Conservation (phyloP, 129 eudicot genomes). For the Deinandra increscens region DNA sequence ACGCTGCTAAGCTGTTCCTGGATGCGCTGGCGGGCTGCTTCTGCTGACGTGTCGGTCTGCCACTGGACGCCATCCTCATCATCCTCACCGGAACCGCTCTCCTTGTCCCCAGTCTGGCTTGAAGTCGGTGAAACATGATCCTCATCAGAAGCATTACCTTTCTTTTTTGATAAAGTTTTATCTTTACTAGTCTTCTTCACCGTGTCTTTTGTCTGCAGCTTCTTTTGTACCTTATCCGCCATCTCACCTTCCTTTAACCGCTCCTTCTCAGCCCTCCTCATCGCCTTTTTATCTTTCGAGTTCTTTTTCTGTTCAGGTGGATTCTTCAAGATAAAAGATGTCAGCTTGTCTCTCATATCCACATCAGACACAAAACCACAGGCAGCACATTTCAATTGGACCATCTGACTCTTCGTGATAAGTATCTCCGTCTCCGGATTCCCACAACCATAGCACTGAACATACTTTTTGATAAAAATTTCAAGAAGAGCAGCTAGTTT, state of each 20-base stretch:
- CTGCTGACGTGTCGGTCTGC: conserved; percentile 60
- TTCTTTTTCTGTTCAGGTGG: conserved; percentile 53
- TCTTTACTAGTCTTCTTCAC: conserved; percentile 37
- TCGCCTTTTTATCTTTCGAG: conserved; percentile 51
- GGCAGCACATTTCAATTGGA: conserved; percentile 59
- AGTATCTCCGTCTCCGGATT: conserved; percentile 62
- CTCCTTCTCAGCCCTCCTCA: conserved; percentile 74
- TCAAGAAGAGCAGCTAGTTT: conserved; percentile 62
- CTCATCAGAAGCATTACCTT: conserved; percentile 54
- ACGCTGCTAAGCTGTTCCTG: conserved; percentile 59
- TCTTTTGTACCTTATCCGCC: conserved; percentile 59
- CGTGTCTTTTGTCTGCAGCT: conserved; percentile 43
- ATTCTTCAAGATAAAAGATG: conserved; percentile 56
- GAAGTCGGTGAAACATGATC: conserved; percentile 43
- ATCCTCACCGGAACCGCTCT: conserved; percentile 26
- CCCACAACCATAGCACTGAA: conserved; percentile 69
- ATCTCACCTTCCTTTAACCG: conserved; percentile 56
- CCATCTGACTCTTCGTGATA: conserved; percentile 54
- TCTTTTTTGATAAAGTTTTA: conserved; percentile 38
- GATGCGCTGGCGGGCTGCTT: conserved; percentile 53
- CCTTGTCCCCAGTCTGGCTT: conserved; percentile 44
- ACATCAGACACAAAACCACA: conserved; percentile 72
- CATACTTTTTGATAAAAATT: conserved; percentile 60
- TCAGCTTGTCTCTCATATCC: conserved; percentile 66
- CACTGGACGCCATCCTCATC: conserved; percentile 60